Base-by-base conservation (phyloP, 257 asterid genomes). In the Penstemon eatonii region DNA sequence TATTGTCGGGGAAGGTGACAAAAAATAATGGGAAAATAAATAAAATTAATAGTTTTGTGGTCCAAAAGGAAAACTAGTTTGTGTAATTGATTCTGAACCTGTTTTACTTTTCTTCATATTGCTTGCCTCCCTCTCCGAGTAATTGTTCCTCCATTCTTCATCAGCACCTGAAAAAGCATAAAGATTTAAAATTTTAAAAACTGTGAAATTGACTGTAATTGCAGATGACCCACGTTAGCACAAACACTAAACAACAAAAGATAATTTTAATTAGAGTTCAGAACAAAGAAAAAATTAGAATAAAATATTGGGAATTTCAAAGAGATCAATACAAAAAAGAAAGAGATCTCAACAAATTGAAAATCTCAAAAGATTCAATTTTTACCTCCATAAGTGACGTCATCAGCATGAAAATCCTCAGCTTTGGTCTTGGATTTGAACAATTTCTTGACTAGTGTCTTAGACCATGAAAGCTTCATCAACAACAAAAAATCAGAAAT, bases 381-480 rank as follows among this genome's bases (percentile, higher is more conserved):
- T 19, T 7, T 73, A 83, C 97, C 94, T 81, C 80, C 77, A 57
- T 44, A 73, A 57, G 79, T 79, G 78, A 87, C 75, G 83, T 85
- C 96, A 79, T 88, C 99, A 44, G 99, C 97, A 67, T 94, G 99
- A 70, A 84, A 90, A 65, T 94, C 97, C 78, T 91, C 93, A 15
- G 89, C 80, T 72, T 86, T 89, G 87, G 81, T 81, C 80, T 73
- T 91, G 83, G 87, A 79, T 76, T 94, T 89, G 89, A 94, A 80
- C 99, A 92, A 90, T 89, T 94, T 94, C 90, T 94, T 91, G 73
- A 94, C 93, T 56, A 94, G 86, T 40, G 89, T 81, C 80, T 91
- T 94, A 13, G 97, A 82, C 96, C 96, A 90, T 49, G 97, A 86
- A 82, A 86, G 66, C 96, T 90, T 68, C 76, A 73, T 55, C 63